Evolutionary conservation across 345 rosid genomes (phyloP).

Genomic region (Barbarea vulgaris): DNA sequence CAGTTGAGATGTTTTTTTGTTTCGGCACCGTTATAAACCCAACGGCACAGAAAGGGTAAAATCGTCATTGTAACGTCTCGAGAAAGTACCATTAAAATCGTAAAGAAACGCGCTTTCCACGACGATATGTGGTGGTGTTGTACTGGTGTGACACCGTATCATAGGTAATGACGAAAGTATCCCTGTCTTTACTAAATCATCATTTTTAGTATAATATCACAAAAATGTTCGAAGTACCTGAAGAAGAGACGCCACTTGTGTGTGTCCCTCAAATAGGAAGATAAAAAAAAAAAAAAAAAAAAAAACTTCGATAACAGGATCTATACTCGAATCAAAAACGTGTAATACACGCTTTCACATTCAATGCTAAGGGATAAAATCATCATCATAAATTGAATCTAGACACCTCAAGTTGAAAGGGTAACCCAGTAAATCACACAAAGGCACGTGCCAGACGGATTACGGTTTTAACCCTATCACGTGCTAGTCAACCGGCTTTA

Average conservation of each 20-base stretch:
- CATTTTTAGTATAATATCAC: background rate
- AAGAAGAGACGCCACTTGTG: conserved; percentile 21
- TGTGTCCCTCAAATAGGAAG: background rate
- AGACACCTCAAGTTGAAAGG: conserved; percentile 1
- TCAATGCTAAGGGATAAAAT: conserved; percentile 11
- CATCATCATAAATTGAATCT: background rate
- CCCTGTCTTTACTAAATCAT: background rate
- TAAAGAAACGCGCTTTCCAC: conserved; percentile 31
- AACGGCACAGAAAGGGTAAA: conserved; percentile 21
- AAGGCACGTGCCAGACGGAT: conserved; percentile 18
- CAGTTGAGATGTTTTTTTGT: conserved; percentile 10
- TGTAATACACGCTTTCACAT: conserved; percentile 25
- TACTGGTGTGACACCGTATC: conserved; percentile 18
- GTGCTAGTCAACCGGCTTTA: conserved; percentile 30
- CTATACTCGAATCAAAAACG: conserved; percentile 12
- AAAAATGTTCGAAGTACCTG: conserved; percentile 10
- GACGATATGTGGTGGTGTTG: conserved; percentile 15
- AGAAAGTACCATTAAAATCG: conserved; percentile 10
- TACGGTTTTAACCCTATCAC: conserved; percentile 22
- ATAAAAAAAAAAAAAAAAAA: background rate
- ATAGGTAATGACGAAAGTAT: background rate
- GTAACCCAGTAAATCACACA: background rate
- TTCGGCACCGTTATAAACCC: conserved; percentile 35
- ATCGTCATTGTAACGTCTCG: background rate
- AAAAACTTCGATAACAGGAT: background rate